Percentiles rank a stretch among this genome's conserved stretches.
Evolutionary conservation across 1,139 yeast genomes (phyloP).

Genomic region (Magnusiomyces magnusii): DNA sequence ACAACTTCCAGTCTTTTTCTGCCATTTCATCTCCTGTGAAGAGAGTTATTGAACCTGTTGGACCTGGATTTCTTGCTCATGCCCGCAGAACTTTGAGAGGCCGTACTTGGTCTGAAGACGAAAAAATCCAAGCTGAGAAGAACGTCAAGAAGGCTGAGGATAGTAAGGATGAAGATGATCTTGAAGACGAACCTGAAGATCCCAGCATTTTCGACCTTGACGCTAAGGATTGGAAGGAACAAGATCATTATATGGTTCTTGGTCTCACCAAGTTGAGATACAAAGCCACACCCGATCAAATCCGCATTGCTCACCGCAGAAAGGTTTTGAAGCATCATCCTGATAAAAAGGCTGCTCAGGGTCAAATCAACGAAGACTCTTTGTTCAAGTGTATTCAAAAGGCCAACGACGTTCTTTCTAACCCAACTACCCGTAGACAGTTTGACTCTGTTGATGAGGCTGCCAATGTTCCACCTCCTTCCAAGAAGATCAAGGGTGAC

Average conservation of each 20-base stretch:
- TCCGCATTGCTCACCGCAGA: slow-evolving; percentile 94
- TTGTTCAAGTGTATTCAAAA: slow-evolving; percentile 97
- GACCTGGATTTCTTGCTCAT: slow-evolving; percentile 91
- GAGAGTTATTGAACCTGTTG: slow-evolving; percentile 94
- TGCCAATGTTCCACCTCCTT: slow-evolving; percentile 80
- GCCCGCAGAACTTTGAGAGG: slow-evolving; percentile 95
- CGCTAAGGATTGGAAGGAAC: slow-evolving; percentile 97
- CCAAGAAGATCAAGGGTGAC: slow-evolving; percentile 46
- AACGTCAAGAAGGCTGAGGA: slow-evolving; percentile 71
- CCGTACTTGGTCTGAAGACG: slow-evolving; percentile 98
- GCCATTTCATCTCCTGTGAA: slow-evolving; percentile 58
- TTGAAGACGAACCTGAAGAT: slow-evolving; percentile 66
- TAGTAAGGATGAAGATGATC: slow-evolving; percentile 62
- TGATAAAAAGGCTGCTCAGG: slow-evolving; percentile 89
- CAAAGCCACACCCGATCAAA: slow-evolving; percentile 87
- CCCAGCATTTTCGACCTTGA: slow-evolving; percentile 72
- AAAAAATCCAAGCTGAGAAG: slow-evolving; percentile 85
- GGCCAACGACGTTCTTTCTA: slow-evolving; percentile 86
- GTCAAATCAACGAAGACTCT: slow-evolving; percentile 89
- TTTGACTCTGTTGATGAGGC: slow-evolving; percentile 90
- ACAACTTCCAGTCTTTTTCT: slow-evolving; percentile 28
- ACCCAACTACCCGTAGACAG: slow-evolving; percentile 80
- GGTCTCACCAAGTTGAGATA: slow-evolving; percentile 88
- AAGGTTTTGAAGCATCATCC: slow-evolving; percentile 98
- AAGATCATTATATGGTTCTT: slow-evolving; percentile 92